Base-by-base conservation (phyloP, 768 basidiomycete species). In the Cubamyces sp. region DNA sequence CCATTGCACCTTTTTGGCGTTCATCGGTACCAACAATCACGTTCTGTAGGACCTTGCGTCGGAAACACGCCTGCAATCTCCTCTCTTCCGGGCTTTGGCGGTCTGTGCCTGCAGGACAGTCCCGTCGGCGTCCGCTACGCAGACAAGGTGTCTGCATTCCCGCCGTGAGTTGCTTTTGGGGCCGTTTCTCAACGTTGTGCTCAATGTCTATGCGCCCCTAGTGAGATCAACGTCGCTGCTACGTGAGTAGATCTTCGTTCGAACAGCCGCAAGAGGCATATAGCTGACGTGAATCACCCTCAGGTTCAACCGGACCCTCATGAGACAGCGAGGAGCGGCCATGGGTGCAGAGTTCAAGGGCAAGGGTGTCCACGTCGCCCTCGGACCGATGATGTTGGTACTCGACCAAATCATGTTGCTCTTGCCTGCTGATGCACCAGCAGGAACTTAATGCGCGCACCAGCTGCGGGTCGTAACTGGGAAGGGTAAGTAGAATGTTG, bases 281-380 rank as follows among this genome's bases (percentile, higher is more conserved):
- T 8, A 51, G 28, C 28, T n/a, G 19, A 51, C 21, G 3, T n/a
- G 1, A 37, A 26, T 25, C 21, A 54, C n/a, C n/a, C n/a, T n/a
- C n/a, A 88, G 88, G 37, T 94, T 84, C 75, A 92, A 94, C 66
- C 90, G 89, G 48, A 80, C 81, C 4, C 79, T 96, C 28, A 87
- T 96, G 65, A 88, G 92, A 51, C 76, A 78, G 12, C 87, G 94
- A 30, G 94, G 91, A 5, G 71, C 84, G 2, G 87, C 84, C 26
- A 88, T 96, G 84, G 94, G 94, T 19, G 71, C 82, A 43, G 95
- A 98, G 70, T 90, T 92, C 75, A 81, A 80, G 57, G 86, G 85
- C 19, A 94, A 95, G 70, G 96, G 96, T 18, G 86, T 93, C 41
- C 84, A 96, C 67, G 76, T 95, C 52, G 88, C 86, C 5, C 80